Base-by-base conservation (phyloP, 2,329 filamentous ascomycete species). In the Sporothrix inflata region DNA sequence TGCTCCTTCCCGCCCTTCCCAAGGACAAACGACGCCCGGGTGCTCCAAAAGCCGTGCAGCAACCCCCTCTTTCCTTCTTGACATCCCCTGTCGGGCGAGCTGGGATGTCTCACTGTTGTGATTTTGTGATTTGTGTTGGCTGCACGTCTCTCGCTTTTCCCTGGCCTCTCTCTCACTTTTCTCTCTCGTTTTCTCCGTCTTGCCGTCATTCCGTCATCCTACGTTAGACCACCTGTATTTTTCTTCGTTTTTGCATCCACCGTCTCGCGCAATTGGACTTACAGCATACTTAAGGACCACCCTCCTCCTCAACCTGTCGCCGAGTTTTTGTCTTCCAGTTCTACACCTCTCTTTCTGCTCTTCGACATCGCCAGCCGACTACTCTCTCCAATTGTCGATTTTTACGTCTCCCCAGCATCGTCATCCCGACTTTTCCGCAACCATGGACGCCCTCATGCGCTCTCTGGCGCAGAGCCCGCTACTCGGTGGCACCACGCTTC, bases 401-500 rank as follows among this genome's bases (percentile, higher is more conserved):
- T 65, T 49, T 49, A 8, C n/a, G 24, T 34, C n/a, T 42, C 49
- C 3, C 42, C 4, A 21, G 11, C 27, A 14, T 9, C 30, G 12
- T 19, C 16, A 8, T 16, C n/a, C 16, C n/a, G 38, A 19, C 34
- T 14, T 16, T 16, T 65, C 21, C 60, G 38, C 51, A 19, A 24
- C 67, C 38, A 70, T 70, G 69, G 47, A 71, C 47, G n/a, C n/a
- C 9, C 30, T 65, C 12, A 12, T 51, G 45, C 42, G 24, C 8
- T 21, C 19, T 14, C 61, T 71, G 34, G 27, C 38, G n/a, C 65
- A 42, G 14, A 57, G 11, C 5, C 67, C 68, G 2, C 19, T 74
- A 7, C 51, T 51, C 21, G 60, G n/a, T n/a, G 49, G 14, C n/a
- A 67, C 47, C 38, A 55, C 70, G 2, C 27, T 73, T 8, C 21